phyloP scores from a whole-genome alignment of 2,329 filamentous ascomycete genomes.

The Diaporthe nobilis region DNA sequence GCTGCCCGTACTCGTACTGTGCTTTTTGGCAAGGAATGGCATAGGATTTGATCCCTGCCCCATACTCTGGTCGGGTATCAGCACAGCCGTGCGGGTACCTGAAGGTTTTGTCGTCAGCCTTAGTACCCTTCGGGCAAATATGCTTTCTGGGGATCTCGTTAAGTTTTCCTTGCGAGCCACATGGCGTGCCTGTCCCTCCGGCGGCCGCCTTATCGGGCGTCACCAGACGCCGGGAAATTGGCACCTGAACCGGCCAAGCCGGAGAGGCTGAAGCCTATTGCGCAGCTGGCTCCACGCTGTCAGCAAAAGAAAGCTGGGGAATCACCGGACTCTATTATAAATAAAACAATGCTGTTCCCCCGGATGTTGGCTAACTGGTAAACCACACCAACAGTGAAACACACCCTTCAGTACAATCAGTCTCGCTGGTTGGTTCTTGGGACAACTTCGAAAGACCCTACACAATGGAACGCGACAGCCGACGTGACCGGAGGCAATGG shows the following conservation, averaged over 20 bases:
- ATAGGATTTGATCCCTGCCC: slow-evolving; percentile 37
- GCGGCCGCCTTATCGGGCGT: slow-evolving; percentile 32
- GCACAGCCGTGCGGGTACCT: slow-evolving; percentile 42
- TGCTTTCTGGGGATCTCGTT: slow-evolving; percentile 35
- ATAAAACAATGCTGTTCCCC: slow-evolving; percentile 34
- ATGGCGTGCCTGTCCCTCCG: slow-evolving; percentile 37
- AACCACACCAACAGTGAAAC: slow-evolving; percentile 64
- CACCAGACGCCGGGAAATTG: slow-evolving; percentile 37
- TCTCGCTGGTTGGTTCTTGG: slow-evolving; percentile 92
- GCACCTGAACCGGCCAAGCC: slow-evolving; percentile 38
- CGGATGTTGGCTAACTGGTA: slow-evolving; percentile 31
- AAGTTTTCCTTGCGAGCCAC: slow-evolving; percentile 37
- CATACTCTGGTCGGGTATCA: slow-evolving; percentile 26
- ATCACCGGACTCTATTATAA: slow-evolving; percentile 19
- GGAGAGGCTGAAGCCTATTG: slow-evolving; percentile 38
- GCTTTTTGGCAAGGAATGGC: slow-evolving; percentile 22
- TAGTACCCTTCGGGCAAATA: slow-evolving; percentile 32
- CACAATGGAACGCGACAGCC: slow-evolving; percentile 83
- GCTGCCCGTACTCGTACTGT: background rate
- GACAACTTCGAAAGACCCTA: slow-evolving; percentile 90
- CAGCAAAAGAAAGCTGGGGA: slow-evolving; percentile 18
- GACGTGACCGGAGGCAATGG: slow-evolving; percentile 84
- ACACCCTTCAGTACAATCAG: slow-evolving; percentile 73
- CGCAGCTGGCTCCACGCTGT: slow-evolving; percentile 39
- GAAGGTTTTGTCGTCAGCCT: slow-evolving; percentile 35